Evolutionary conservation across 2,329 filamentous ascomycete genomes (phyloP).

Genomic region (Fonsecaea pugnacius): DNA sequence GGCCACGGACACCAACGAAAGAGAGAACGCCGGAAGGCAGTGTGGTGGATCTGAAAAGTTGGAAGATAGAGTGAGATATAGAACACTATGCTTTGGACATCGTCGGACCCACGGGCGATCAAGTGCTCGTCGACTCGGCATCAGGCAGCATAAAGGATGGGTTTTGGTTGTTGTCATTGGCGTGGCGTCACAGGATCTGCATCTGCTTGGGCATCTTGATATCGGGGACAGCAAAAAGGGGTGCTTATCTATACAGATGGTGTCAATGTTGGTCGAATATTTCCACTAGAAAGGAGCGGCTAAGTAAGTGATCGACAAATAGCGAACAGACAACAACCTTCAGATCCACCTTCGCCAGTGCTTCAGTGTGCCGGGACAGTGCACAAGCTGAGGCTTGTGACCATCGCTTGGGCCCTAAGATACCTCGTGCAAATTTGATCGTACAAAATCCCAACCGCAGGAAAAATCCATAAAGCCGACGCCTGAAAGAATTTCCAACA

Average conservation of each 20-base stretch:
- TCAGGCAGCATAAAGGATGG: background rate
- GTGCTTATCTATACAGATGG: background rate
- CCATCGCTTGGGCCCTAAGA: slow-evolving; percentile 24
- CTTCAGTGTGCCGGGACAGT: background rate
- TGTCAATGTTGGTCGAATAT: background rate
- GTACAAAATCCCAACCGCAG: background rate
- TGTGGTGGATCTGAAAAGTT: slow-evolving; percentile 29
- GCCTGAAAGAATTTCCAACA: background rate
- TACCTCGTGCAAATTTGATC: slow-evolving; percentile 13
- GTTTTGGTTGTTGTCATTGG: background rate
- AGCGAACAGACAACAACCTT: background rate
- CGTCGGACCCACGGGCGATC: background rate
- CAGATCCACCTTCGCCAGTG: background rate
- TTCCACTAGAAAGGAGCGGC: background rate
- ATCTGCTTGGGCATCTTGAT: background rate
- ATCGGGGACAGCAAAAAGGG: background rate
- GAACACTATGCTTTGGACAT: slow-evolving; percentile 2
- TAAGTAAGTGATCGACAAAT: background rate
- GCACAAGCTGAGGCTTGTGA: background rate
- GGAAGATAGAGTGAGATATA: slow-evolving; percentile 6
- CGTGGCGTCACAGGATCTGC: background rate
- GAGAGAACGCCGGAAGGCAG: slow-evolving; percentile 33
- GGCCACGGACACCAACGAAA: slow-evolving; percentile 25
- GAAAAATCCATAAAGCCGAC: background rate
- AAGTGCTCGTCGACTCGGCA: background rate